phyloP scores from a whole-genome alignment of 2,329 filamentous ascomycete species.

The Polychaeton citri region DNA sequence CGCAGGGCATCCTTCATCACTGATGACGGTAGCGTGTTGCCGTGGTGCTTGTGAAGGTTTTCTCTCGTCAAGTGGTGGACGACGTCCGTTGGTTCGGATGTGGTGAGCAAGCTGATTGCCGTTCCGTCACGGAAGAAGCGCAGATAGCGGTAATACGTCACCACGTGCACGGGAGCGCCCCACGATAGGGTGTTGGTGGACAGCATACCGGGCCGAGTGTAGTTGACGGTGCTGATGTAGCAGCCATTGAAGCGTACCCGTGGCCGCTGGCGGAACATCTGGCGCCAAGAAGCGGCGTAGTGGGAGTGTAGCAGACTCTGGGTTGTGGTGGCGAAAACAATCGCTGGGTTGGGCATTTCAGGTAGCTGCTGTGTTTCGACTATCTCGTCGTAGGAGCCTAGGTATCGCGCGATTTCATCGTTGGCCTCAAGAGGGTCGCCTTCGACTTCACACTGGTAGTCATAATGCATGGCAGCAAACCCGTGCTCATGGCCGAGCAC shows the following conservation, averaged over 20 bases:
- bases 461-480: slow-evolving; percentile 71
- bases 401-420: slow-evolving; percentile 12
- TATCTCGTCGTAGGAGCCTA: slow-evolving; percentile 9
- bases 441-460: slow-evolving; percentile 50
- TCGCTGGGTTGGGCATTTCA: slow-evolving; percentile 9
- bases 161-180: slow-evolving; percentile 76
- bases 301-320: slow-evolving; percentile 14
- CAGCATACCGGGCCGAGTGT: slow-evolving; percentile 68
- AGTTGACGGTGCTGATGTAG: slow-evolving; percentile 96
- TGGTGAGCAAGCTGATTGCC: slow-evolving; percentile 67
- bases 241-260: slow-evolving; percentile 87
- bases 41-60: slow-evolving; percentile 36
- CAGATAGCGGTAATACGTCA: slow-evolving; percentile 95
- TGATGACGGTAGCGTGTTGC: slow-evolving; percentile 28
- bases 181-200: slow-evolving; percentile 60
- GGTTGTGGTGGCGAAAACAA: slow-evolving; percentile 13
- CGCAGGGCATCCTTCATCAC: slow-evolving; percentile 57
- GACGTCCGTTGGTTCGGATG: slow-evolving; percentile 69
- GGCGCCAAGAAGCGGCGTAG: slow-evolving; percentile 31
- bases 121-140: slow-evolving; percentile 88
- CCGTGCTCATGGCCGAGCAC: slow-evolving; percentile 60
- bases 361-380: slow-evolving; percentile 5
- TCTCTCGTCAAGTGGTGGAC: slow-evolving; percentile 71
- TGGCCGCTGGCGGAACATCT: slow-evolving; percentile 69
- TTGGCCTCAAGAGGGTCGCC: slow-evolving; percentile 28